Conservation (phyloP, 1,284 basidiomycete species). For the Boletus mariae region DNA sequence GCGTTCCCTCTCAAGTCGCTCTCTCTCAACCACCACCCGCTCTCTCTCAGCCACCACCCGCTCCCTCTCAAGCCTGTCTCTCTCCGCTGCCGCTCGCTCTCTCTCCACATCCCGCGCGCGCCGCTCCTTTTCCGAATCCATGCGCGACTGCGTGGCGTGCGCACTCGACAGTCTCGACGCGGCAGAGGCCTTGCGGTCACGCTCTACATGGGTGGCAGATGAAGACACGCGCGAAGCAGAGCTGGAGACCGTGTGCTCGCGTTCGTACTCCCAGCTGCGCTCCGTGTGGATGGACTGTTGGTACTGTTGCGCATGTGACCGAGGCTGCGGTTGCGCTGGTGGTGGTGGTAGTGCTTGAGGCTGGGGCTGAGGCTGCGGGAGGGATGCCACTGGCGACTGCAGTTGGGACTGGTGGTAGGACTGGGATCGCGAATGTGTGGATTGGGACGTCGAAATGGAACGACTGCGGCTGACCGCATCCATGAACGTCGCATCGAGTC, state of each 20-base stretch:
- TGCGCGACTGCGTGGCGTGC: slow-evolving; percentile 19
- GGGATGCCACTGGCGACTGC: neutral
- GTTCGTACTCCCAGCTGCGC: slow-evolving; percentile 25
- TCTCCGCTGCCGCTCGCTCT: slow-evolving; percentile 14
- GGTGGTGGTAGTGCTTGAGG: neutral
- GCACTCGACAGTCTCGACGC: slow-evolving; percentile 24
- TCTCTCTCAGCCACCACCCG: slow-evolving; percentile 18
- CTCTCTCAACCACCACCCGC: slow-evolving; percentile 15
- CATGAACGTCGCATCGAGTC: slow-evolving; percentile 22
- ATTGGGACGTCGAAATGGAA: slow-evolving; percentile 23
- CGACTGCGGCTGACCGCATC: slow-evolving; percentile 25
- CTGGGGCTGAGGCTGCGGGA: neutral
- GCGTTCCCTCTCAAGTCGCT: slow-evolving; percentile 11
- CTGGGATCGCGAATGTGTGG: slow-evolving; percentile 18
- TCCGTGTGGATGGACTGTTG: slow-evolving; percentile 25
- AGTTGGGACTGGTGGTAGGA: slow-evolving; percentile 16
- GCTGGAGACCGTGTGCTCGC: slow-evolving; percentile 24
- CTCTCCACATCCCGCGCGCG: slow-evolving; percentile 20
- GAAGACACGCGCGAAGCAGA: slow-evolving; percentile 29
- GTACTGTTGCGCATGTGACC: slow-evolving; percentile 2
- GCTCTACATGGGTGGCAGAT: slow-evolving; percentile 23
- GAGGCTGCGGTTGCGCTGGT: neutral
- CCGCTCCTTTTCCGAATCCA: slow-evolving; percentile 21
- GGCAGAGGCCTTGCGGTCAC: slow-evolving; percentile 24
- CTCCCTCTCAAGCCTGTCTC: slow-evolving; percentile 18